A percentile compares a stretch with the other conserved stretches of the same genome.
Evolutionary conservation across 73 alveolate species (phyloP).

Genomic region (Durusdinium trenchii): DNA sequence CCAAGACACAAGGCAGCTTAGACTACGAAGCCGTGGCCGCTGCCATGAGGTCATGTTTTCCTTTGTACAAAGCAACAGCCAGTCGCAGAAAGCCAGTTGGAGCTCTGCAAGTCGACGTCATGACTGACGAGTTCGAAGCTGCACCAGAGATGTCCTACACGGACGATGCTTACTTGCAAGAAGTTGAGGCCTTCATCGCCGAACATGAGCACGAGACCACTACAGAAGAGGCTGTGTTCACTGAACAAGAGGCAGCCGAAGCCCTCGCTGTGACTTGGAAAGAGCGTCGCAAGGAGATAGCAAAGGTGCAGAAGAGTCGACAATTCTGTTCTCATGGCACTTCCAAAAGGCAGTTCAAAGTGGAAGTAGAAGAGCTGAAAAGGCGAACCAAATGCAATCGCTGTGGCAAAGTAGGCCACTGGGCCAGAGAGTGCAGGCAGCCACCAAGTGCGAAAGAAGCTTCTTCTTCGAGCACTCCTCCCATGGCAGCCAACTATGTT

Average conservation of each 20-base stretch:
- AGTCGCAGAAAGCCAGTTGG: background rate
- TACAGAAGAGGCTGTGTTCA: background rate
- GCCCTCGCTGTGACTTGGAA: conserved; percentile 23
- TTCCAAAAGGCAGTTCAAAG: background rate
- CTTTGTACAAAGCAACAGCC: background rate
- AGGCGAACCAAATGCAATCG: background rate
- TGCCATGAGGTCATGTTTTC: background rate
- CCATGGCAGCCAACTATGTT: background rate
- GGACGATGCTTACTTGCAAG: background rate
- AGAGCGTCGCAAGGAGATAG: conserved; percentile 11
- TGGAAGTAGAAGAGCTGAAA: background rate
- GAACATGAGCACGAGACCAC: background rate
- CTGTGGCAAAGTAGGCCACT: background rate
- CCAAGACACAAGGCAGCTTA: background rate
- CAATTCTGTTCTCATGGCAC: no score
- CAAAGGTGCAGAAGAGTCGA: no score
- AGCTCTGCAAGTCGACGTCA: background rate
- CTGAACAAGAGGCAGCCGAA: conserved; percentile 1
- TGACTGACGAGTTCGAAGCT: background rate
- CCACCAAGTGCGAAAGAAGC: background rate
- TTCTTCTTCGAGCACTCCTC: background rate
- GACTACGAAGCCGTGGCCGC: background rate
- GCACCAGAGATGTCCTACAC: background rate
- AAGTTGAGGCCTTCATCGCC: background rate
- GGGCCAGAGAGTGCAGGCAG: background rate